Base-by-base conservation (phyloP, 495 filamentous ascomycete genomes). In the Lepidopterella palustris region DNA sequence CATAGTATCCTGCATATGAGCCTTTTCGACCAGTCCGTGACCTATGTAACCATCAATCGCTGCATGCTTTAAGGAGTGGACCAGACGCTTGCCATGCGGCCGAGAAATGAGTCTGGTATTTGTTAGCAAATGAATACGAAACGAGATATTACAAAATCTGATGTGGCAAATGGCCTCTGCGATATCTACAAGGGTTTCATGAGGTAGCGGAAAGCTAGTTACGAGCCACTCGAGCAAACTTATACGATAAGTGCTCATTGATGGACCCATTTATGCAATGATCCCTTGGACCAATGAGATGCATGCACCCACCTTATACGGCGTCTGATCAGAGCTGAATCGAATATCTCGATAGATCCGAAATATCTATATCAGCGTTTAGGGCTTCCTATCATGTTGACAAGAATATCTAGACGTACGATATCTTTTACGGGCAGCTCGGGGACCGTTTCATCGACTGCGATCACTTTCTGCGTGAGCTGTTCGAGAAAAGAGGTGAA, bases 21-120 rank as follows among this genome's bases (percentile, higher is more conserved):
- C 90, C 88, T 68, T 95, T 93, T 49, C 87, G 79, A 21, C 90
- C 90, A 1, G 89, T 95, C 13, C 89, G 82, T 48, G 87, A 92
- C 82, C 81, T 81, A 57, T 45, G 23, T 28, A 27, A 49, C 40
- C 0, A n/a, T 39, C 25, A 53, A 59, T 10, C 21, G 28, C 39
- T 48, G 47, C 20, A 58, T 39, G 18, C 13, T 9, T 53, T 8
- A 28, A 27, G 40, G 21, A 23, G 4, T 25, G 47, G n/a, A 35
- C 32, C n/a, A 20, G 42, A 32, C n/a, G 66, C 76, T 72, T 73
- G 83, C 86, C 87, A 96, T 47, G 87, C 88, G 29, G 87, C 89
- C 4, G 86, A 87, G 74, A 88, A 92, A 73, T 90, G 84, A 31
- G 87, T 81, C 82, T 86, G 66, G 13, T 5, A 23, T 23, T 27